Evolutionary conservation across 2,329 filamentous ascomycete genomes (phyloP), one percentile per base, ranked within the genome.

Genomic region (Chaetomium sp.): DNA sequence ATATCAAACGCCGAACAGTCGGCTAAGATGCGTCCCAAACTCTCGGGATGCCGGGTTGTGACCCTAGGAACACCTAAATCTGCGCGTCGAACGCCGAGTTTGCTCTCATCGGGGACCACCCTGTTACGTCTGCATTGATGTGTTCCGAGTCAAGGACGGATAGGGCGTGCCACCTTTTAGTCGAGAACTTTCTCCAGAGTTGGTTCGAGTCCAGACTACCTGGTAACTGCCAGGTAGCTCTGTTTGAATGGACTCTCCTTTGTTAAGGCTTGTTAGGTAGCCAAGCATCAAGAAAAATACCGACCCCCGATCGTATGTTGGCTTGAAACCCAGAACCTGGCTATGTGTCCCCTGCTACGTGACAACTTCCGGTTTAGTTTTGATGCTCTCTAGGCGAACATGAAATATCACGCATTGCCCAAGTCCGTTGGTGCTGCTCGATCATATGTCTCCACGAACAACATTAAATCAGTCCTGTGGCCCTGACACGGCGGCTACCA

Each of bases 1-100:
- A 54, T 23, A 25, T 62, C 45, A 58, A 63, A 63, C 61, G 54
- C 42, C 25, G 27, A n/a, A 16, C 49, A 4, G 35, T 55, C 55
- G 49, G 56, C 55, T 59, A 59, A 55, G 47, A 59, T 49, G 35
- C 27, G 61, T 35, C 35, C 61, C 61, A 38, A 25, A 29, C 25
- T 2, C 6, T 55, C 56, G 55, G 61, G 56, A 33, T 25, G 56
- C 12, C n/a, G 47, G 35, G 12, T 12, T 29, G 31, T 61, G 27
- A 27, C 31, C 7, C 21, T 23, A 19, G 7, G 21, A 19, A 29
- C 12, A 35, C 23, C 21, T 19, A 53, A 19, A 31, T 27, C 23
- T 25, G 23, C 4, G 23, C 10, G 23, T 19, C 19, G 9, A 53
- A 51, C 2, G 10, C 16, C 5, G 49, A 4, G 12, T 51, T 25